Base-by-base conservation (phyloP, 805 yeast genomes). In the Candida sakaeoensis region DNA sequence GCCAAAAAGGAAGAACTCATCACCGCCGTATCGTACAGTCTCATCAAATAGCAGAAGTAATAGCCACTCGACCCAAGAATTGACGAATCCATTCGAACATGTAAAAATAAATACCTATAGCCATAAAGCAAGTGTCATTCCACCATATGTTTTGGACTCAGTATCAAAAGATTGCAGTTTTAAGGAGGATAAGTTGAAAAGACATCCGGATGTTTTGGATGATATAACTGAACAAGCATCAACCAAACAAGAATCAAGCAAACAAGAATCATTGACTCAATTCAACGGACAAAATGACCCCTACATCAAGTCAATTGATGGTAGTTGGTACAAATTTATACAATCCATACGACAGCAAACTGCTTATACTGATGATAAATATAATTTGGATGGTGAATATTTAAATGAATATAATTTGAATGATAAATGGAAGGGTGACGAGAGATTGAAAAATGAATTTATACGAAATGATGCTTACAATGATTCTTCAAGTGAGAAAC, bases 341-440 rank as follows among this genome's bases (percentile, higher is more conserved):
- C 51, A 58, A 15, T 69, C 78, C 1, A 68, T 75, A 23, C 65
- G 71, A 42, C 59, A 67, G 23, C 75, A 77, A 2, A 63, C 65
- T 5, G 60, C 72, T 5, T 41, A 61, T 63, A 51, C 68, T 3
- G 40, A 43, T 14, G 69, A 57, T 31, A 42, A 51, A 22, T 41
- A 60, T 12, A 44, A 47, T 8, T 47, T 47, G 24, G 67, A 64
- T 37, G 51, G 54, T 14, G 43, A 54, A 13, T 53, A 52, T 31
- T 49, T 45, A 21, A 43, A 53, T n/a, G 74, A 72, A 40, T 57
- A 79, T 37, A 67, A 72, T 31, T 72, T 65, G 34, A 54, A 53
- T 26, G 63, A 74, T 1, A 62, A 70, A 15, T 85, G 93, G 93
- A 80, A 81, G 25, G 95, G 95, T 28, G 86, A 74, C 41, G 75